phyloP scores from a whole-genome alignment of 345 rosid species.

The Carallia pectinifolia region DNA sequence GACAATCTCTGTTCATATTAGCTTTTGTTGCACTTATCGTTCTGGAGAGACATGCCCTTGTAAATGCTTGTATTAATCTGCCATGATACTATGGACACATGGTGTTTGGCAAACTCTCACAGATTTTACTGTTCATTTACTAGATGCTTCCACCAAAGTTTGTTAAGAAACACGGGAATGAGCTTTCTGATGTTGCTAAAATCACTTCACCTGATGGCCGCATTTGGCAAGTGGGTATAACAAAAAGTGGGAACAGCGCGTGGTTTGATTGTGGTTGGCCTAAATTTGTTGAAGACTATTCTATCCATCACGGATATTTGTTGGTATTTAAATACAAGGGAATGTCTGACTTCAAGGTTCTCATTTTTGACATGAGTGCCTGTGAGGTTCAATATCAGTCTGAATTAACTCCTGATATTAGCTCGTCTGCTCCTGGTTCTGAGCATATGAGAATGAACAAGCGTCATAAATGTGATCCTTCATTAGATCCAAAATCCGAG shows the following conservation, averaged over 20 bases:
- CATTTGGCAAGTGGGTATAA: constrained; percentile 5
- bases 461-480: not conserved
- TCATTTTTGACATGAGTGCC: not conserved
- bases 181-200: not conserved
- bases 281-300: constrained; percentile 12
- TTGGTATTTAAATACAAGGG: constrained; percentile 12
- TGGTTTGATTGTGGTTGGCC: constrained; percentile 21
- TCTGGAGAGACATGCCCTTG: too few relatives aligned
- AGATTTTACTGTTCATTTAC: not conserved
- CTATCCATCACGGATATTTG: not conserved
- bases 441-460: too few relatives aligned
- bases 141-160: constrained; percentile 7
- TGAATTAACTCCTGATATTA: not conserved
- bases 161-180: not conserved
- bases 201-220: not conserved
- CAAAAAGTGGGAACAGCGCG: not conserved
- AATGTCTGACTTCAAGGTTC: constrained; percentile 6
- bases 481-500: not conserved
- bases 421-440: too few relatives aligned
- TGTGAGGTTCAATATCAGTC: constrained; percentile 1
- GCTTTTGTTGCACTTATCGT: too few relatives aligned
- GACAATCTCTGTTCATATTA: too few relatives aligned
- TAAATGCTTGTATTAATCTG: too few relatives aligned
- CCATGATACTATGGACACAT: too few relatives aligned
- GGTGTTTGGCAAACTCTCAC: too few relatives aligned